These are phyloP conservation scores for Hordeum vulgare DNA, from an alignment of 176 grass and related monocot species.

Conservation along the genomic window MorexV3_pseudomolecules_assembly NC_058519.1:4783809-4784308, in stretches of 20 bases:
- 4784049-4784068: neutral
- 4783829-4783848: neutral
- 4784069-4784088: neutral
- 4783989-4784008: too few relatives aligned
- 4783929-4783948: neutral
- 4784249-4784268: too few relatives aligned
- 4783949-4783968: neutral
- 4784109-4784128: neutral
- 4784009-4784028: too few relatives aligned
- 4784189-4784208: neutral
- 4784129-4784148: too few relatives aligned
- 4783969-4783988: neutral
- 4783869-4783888: neutral
- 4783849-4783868: neutral
- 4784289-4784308: too few relatives aligned
- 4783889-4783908: neutral
- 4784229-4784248: too few relatives aligned
- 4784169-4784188: neutral
- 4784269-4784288: too few relatives aligned
- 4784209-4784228: too few relatives aligned
- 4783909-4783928: neutral
- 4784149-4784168: neutral
- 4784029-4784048: too few relatives aligned
- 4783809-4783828: neutral
- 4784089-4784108: neutral